A percentile compares a stretch with the other conserved stretches of the same genome.
Evolutionary conservation across 225 moss, liverwort and hornwort genomes (phyloP).

Genomic region (Polytrichum commune): DNA sequence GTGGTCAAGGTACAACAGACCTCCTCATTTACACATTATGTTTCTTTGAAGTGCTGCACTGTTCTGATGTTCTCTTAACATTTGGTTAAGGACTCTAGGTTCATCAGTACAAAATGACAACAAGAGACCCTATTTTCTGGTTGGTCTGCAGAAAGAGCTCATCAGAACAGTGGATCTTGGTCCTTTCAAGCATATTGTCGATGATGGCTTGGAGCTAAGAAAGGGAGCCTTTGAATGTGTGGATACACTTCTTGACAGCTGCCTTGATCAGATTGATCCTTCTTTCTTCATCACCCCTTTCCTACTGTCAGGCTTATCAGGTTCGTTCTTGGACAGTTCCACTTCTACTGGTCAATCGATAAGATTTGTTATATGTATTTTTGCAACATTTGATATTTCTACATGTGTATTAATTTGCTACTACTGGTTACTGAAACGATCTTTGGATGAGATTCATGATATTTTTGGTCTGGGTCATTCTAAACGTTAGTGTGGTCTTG

Average conservation of each 20-base stretch:
- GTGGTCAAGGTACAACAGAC: constrained; percentile 74
- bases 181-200: constrained; percentile 98
- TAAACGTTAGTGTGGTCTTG: too few relatives aligned
- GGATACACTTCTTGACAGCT: constrained; percentile 95
- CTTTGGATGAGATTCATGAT: too few relatives aligned
- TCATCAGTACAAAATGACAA: too few relatives aligned
- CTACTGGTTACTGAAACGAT: too few relatives aligned
- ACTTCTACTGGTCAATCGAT: too few relatives aligned
- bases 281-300: constrained; percentile 90
- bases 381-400: too few relatives aligned
- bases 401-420: too few relatives aligned
- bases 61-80: too few relatives aligned
- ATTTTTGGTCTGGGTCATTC: too few relatives aligned
- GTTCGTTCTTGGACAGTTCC: constrained; percentile 25
- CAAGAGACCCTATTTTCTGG: constrained; percentile 1
- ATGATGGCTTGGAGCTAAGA: constrained; percentile 97
- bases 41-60: too few relatives aligned
- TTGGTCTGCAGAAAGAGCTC: constrained; percentile 82
- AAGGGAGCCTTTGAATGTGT: constrained; percentile 99
- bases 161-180: constrained; percentile 98
- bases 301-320: constrained; percentile 94
- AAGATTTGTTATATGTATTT: too few relatives aligned
- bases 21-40: background rate
- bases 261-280: constrained; percentile 97
- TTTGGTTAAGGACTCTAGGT: too few relatives aligned